These are phyloP conservation scores for Xylariales sp. DNA, from an alignment of 2,329 filamentous ascomycete genomes.

Conservation along the genomic window DNA sequence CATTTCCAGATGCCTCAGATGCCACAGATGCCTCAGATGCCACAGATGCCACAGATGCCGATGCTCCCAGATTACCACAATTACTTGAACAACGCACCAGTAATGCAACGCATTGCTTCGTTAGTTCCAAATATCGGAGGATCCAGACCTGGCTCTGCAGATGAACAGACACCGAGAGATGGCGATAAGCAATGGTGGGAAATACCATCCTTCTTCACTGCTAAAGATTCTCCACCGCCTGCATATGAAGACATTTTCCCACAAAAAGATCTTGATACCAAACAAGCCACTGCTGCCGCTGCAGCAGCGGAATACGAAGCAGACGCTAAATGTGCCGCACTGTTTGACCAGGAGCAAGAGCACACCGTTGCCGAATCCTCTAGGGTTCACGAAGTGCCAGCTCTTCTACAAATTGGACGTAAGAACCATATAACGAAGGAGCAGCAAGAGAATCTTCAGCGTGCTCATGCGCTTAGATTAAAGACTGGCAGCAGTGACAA, in stretches of 20 bases:
- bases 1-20: conserved; percentile 55
- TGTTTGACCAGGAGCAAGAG: conserved; percentile 42
- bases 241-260: conserved; percentile 79
- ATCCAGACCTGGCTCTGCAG: conserved; percentile 43
- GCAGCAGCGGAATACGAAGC: conserved; percentile 56
- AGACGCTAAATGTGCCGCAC: conserved; percentile 50
- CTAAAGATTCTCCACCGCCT: conserved; percentile 55
- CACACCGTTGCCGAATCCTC: conserved; percentile 24
- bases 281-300: conserved; percentile 53
- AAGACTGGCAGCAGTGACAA: conserved; percentile 60
- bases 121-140: conserved; percentile 63
- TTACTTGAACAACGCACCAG: conserved; percentile 52
- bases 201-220: conserved; percentile 49
- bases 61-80: conserved; percentile 69
- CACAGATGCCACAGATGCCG: conserved; percentile 59
- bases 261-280: conserved; percentile 45
- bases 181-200: conserved; percentile 64
- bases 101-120: conserved; percentile 69
- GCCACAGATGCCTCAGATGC: conserved; percentile 48
- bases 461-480: conserved; percentile 57
- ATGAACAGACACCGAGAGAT: conserved; percentile 34
- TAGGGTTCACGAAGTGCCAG: conserved; percentile 26
- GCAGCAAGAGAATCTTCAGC: conserved; percentile 59
- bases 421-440: conserved; percentile 62
- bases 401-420: conserved; percentile 54